Evolutionary conservation across 192 early-diverging fungal species (phyloP), one percentile per base, ranked within the genome.

Genomic region (Linderina pennispora): DNA sequence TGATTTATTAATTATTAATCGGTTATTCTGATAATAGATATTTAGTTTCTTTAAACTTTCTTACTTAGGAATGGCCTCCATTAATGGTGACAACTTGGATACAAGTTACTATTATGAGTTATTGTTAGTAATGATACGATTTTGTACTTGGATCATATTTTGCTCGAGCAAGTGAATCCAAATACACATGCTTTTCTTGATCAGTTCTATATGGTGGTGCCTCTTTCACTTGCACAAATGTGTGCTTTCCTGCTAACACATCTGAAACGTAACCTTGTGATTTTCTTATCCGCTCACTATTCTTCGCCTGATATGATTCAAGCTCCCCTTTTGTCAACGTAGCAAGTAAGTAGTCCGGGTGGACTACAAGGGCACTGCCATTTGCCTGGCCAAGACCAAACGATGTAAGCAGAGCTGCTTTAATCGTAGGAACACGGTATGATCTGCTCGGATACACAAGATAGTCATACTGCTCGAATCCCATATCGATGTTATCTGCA

Each of bases 301-400:
- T 65, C 54, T 78, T 81, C 38, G 22, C 49, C 45, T 71, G 57
- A 78, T 96, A 96, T 11, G 52, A 63, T 15, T 80, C 74, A 48
- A 88, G 91, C 45, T 80, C 78, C 32, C 69, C 49, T 36, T 82
- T 75, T 47, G 81, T 76, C 8, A 96, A 58, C 26, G 82, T 77
- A 28, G 76, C 87, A 22, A 91, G 66, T 32, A 92, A 68, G 60
- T 89, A 90, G 62, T 94, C 88, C 8, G 93, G 85, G 72, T 92
- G 90, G 32, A 96, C 71, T 26, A 96, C 58, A 2, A 96, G 79
- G 4, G 85, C 61, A 55, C 94, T 91, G 52, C 80, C 91, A 44
- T 91, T 91, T 40, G 87, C 93, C 69, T 96, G 93, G 40, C 93
- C 91, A 72, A 92, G 93, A 28, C 92, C 92, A 69, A 96, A 96